phyloP scores from a whole-genome alignment of 331 rosid species.

The Cydonia oblonga region DNA sequence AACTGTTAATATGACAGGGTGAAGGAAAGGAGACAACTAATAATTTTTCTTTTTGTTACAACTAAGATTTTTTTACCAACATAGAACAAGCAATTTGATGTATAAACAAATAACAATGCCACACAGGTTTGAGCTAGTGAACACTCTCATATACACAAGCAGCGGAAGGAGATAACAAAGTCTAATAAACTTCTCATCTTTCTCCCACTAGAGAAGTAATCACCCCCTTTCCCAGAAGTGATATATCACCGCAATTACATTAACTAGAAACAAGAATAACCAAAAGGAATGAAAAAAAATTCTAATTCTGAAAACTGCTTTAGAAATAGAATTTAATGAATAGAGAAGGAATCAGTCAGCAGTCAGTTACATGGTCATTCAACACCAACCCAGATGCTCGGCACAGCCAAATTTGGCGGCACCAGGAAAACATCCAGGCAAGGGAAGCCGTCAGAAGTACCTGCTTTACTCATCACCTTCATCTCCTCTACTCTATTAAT shows the following conservation, averaged over 20 bases:
- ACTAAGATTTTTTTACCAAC: neutral
- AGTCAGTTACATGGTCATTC: slow-evolving; percentile 22
- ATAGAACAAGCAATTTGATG: neutral
- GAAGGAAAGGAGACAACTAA: neutral
- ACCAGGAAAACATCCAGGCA: slow-evolving; percentile 34
- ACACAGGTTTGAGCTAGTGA: neutral
- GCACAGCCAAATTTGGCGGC: slow-evolving; percentile 27
- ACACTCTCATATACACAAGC: neutral
- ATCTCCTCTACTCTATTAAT: slow-evolving; percentile 22
- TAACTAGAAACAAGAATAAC: neutral
- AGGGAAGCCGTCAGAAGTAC: slow-evolving; percentile 39
- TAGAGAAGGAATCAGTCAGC: slow-evolving; percentile 34
- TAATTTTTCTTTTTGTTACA: neutral
- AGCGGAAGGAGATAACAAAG: neutral
- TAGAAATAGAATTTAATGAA: neutral
- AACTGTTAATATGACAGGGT: neutral
- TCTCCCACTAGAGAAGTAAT: neutral
- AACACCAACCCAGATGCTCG: slow-evolving; percentile 23
- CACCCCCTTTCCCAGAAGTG: neutral
- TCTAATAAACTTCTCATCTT: neutral
- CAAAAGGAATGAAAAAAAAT: neutral
- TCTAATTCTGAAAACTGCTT: neutral
- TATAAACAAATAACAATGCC: neutral
- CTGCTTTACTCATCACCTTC: slow-evolving; percentile 42
- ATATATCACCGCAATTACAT: neutral